These are phyloP conservation scores for Globisporangium heterothallicum DNA, from an alignment of 352 stramenopile genomes.

Conservation along the genomic window DNA sequence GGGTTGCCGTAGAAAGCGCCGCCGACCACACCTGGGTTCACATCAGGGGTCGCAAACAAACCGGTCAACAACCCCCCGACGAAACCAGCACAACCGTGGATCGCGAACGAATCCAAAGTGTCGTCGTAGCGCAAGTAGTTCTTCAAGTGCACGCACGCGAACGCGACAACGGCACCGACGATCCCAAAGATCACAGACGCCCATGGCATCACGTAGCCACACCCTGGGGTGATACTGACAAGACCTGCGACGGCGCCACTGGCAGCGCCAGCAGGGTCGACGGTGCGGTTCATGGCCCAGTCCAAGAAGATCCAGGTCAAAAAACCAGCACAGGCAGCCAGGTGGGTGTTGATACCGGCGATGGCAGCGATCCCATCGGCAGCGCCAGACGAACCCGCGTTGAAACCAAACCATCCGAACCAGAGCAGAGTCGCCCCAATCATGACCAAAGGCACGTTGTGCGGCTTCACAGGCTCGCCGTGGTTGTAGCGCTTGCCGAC, in stretches of 20 bases:
- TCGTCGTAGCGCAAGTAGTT: constrained; percentile 72
- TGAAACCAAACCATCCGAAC: constrained; percentile 88
- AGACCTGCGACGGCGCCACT: constrained; percentile 61
- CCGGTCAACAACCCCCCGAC: constrained; percentile 60
- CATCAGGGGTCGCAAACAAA: constrained; percentile 45
- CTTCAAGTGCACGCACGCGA: constrained; percentile 55
- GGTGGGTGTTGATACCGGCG: constrained; percentile 70
- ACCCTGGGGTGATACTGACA: constrained; percentile 63
- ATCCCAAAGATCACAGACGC: constrained; percentile 68
- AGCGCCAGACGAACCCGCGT: constrained; percentile 54
- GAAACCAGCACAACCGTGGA: constrained; percentile 65
- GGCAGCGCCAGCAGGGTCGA: constrained; percentile 58
- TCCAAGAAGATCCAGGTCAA: constrained; percentile 66
- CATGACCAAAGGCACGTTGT: constrained; percentile 85
- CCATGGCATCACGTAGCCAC: constrained; percentile 67
- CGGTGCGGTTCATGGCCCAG: constrained; percentile 39
- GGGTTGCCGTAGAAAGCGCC: constrained; percentile 28
- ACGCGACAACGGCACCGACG: constrained; percentile 45
- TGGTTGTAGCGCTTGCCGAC: constrained; percentile 76
- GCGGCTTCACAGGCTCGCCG: constrained; percentile 58
- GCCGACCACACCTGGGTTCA: constrained; percentile 27
- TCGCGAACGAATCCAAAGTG: constrained; percentile 73
- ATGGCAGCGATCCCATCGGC: constrained; percentile 61
- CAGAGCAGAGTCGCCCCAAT: constrained; percentile 71
- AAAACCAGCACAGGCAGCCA: constrained; percentile 55